A percentile compares a stretch with the other conserved stretches of the same genome.
phyloP scores from a whole-genome alignment of 2,329 filamentous ascomycete species.

The Helicocarpus griseus region DNA sequence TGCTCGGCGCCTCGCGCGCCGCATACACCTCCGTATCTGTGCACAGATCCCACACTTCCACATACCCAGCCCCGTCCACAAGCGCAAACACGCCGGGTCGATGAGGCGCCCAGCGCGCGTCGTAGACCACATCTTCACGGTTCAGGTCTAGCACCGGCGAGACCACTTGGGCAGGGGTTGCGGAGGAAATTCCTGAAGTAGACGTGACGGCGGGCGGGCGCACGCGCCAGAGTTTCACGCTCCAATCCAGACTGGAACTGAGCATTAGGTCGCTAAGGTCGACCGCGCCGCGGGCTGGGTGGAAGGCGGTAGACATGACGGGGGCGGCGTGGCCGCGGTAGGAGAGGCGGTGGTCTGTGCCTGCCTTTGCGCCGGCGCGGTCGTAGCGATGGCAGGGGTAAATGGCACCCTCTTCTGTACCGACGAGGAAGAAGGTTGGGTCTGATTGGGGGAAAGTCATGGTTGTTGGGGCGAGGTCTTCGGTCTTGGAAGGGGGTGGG shows the following conservation, averaged over 20 bases:
- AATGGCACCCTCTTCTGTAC: slow-evolving; percentile 92
- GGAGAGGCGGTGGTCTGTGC: slow-evolving; percentile 77
- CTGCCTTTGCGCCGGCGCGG: slow-evolving; percentile 90
- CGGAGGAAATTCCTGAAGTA: slow-evolving; percentile 23
- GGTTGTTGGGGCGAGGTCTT: slow-evolving; percentile 89
- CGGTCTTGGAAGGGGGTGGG: slow-evolving; percentile 77
- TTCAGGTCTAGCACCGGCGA: slow-evolving; percentile 78
- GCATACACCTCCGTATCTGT: slow-evolving; percentile 88
- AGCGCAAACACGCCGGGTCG: slow-evolving; percentile 91
- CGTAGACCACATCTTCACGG: slow-evolving; percentile 93
- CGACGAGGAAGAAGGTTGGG: slow-evolving; percentile 93
- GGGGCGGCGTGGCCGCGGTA: slow-evolving; percentile 89
- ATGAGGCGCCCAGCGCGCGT: slow-evolving; percentile 87
- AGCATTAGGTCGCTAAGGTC: slow-evolving; percentile 91
- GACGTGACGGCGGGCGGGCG: slow-evolving; percentile 41
- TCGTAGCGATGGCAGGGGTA: slow-evolving; percentile 97
- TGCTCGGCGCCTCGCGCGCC: slow-evolving; percentile 64
- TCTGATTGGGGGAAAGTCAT: slow-evolving; percentile 92
- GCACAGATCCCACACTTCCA: slow-evolving; percentile 93
- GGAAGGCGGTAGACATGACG: slow-evolving; percentile 93
- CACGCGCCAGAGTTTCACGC: slow-evolving; percentile 92
- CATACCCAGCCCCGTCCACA: slow-evolving; percentile 81
- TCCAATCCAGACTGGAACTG: slow-evolving; percentile 92
- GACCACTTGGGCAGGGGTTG: slow-evolving; percentile 42
- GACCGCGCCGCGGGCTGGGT: slow-evolving; percentile 81